A percentile compares a stretch with the other conserved stretches of the same genome.
Evolutionary conservation across 768 basidiomycete genomes (phyloP).

Genomic region (Mycena albidolilacea): DNA sequence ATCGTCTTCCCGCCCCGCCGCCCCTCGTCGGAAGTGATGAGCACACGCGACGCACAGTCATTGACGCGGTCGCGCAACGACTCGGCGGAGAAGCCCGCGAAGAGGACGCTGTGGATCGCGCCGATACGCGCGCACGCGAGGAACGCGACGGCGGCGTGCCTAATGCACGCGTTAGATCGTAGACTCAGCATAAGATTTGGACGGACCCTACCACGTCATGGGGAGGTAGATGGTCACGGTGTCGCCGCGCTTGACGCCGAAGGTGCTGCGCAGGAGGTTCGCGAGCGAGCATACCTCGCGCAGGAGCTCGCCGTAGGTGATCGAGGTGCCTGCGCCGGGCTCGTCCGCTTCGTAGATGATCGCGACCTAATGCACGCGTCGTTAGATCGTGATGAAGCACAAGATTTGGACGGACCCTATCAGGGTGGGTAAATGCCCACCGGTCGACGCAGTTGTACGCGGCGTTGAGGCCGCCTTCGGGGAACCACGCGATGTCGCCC

Average conservation of each 20-base stretch:
- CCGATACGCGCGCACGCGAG: conserved; percentile 98
- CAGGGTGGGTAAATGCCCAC: conserved; percentile 92
- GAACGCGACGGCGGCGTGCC: conserved; percentile 93
- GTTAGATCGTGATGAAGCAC: not conserved
- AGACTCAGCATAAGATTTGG: too few species aligned
- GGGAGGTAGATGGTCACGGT: conserved; percentile 94
- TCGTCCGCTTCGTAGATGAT: conserved; percentile 99
- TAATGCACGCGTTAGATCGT: too few species aligned
- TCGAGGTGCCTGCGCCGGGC: conserved; percentile 80
- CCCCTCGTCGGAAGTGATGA: conserved; percentile 97
- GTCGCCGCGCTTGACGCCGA: conserved; percentile 96
- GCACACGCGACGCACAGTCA: conserved; percentile 91
- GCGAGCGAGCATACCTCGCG: conserved; percentile 91
- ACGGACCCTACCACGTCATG: conserved; percentile 77
- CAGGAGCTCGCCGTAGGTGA: conserved; percentile 91
- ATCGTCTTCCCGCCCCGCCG: conserved; percentile 94
- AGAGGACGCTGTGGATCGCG: conserved; percentile 96
- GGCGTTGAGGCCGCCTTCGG: conserved; percentile 92
- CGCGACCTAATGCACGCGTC: conserved; percentile 70
- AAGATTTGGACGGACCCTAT: conserved; percentile 65
- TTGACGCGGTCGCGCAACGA: conserved; percentile 92
- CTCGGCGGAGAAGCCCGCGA: conserved; percentile 97
- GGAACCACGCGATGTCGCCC: conserved; percentile 97
- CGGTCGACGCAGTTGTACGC: conserved; percentile 99
- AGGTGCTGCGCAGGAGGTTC: conserved; percentile 85